Evolutionary conservation across 2,329 filamentous ascomycete genomes (phyloP), one percentile per base, ranked within the genome.

Genomic region (Stachybotrys echinatus): DNA sequence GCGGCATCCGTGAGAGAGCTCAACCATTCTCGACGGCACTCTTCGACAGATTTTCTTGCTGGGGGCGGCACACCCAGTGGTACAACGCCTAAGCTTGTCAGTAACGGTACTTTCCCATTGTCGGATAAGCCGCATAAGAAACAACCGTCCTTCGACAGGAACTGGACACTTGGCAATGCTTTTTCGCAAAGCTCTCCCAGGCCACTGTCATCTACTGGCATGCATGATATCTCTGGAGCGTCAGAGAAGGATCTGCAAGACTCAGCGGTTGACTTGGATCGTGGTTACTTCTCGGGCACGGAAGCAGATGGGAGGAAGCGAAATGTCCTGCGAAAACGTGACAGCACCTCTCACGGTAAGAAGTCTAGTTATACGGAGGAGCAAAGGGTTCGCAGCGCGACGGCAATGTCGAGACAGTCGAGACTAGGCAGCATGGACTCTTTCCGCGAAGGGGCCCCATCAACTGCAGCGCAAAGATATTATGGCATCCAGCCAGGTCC

Each of bases 251-350:
- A 71, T 12, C 59, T 70, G 14, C 73, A 73, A 54, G 77, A 81
- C 52, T 74, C 74, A 8, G 70, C 72, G 17, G 67, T 74, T 21
- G 88, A 95, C 53, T 67, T 89, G 17, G 94, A 97, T 61, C 82
- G 90, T 34, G 92, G 92, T 21, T 97, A 97, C 67, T 96, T 96
- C 63, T 96, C 92, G 7, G 90, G 92, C 3, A 88, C 87, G 17
- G 92, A 97, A 61, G 75, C 84, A 12, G 91, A 96, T 55, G 81
- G 81, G 42, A 83, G 87, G 51, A 84, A 81, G 59, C 81, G 88
- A 43, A 95, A 90, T 63, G 76, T 94, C 44, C 74, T 96, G 55
- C 89, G 89, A 67, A 95, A 94, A 71, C 85, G 88, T 50, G 81
- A 84, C 52, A 85, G 81, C 54, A 68, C 51, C 45, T 72, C 69